phyloP scores from a whole-genome alignment of 768 basidiomycete genomes.

The Phlebiopsis flavidoalba region DNA sequence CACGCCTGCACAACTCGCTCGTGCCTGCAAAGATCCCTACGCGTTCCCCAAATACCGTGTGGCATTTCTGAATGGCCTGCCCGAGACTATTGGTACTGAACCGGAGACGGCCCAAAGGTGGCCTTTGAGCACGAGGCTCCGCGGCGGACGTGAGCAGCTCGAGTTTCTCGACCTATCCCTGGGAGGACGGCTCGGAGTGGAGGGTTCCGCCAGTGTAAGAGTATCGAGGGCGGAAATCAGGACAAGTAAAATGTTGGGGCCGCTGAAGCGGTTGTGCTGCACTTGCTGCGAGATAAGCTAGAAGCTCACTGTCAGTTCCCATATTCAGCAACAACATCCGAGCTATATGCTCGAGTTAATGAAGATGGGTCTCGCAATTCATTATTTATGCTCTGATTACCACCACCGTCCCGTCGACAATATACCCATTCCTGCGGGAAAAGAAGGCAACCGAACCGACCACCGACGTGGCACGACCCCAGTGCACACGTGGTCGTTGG shows the following conservation, averaged over 20 bases:
- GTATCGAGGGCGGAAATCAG: constrained; percentile 53
- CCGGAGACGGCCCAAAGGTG: constrained; percentile 72
- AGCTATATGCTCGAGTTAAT: constrained; percentile 65
- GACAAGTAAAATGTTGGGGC: constrained; percentile 26
- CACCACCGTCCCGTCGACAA: constrained; percentile 50
- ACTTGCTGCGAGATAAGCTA: background rate
- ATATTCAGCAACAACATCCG: constrained; percentile 9
- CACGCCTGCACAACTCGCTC: constrained; percentile 45
- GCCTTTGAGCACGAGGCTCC: constrained; percentile 60
- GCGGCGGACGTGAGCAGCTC: constrained; percentile 65
- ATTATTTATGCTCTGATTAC: constrained; percentile 79
- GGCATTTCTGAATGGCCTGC: constrained; percentile 73
- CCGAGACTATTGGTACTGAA: constrained; percentile 47
- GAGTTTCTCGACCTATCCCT: constrained; percentile 74
- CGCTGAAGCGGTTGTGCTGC: constrained; percentile 11
- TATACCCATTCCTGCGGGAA: constrained; percentile 40
- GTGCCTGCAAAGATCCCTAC: constrained; percentile 75
- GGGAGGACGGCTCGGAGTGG: constrained; percentile 39
- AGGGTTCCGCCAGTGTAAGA: constrained; percentile 40
- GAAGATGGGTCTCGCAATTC: constrained; percentile 63
- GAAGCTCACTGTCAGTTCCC: background rate
- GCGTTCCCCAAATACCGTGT: constrained; percentile 82
- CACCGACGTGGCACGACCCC: constrained; percentile 60
- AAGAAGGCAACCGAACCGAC: too few relatives aligned
- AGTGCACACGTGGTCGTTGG: constrained; percentile 75